Base-by-base conservation (phyloP, 2,329 filamentous ascomycete species). In the Fusarium siculi region DNA sequence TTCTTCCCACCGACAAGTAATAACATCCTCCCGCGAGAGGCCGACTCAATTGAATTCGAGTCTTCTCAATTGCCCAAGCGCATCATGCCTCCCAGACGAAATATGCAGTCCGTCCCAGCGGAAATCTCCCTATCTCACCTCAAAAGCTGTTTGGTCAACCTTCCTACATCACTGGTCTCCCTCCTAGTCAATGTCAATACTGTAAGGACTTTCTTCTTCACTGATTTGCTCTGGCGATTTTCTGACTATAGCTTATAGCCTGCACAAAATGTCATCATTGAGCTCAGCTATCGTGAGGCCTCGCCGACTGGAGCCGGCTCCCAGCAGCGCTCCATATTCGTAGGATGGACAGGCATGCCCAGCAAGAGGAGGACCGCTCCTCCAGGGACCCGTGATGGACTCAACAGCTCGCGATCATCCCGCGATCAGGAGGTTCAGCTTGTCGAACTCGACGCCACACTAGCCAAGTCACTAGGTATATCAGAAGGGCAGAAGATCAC, bases 341-440 rank as follows among this genome's bases (percentile, higher is more conserved):
- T 97, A 67, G 96, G 96, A 81, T 99, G 96, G 96, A 98, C 96
- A 16, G 96, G 96, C 76, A 97, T 99, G 94, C 93, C 95, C 74
- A 98, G 95, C 86, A 97, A 95, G 87, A 91, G 93, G 79, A 93
- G 91, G 81, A 85, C 93, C 75, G 90, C 91, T 18, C 89, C 93
- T 2, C 87, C 95, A 34, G 90, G 96, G 34, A 88, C 90, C 63
- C 90, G 92, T 74, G 93, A 96, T 79, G 93, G 93, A 2, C 88
- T 95, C 75, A 89, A 85, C 74, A 87, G 88, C 28, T 84, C 84
- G 39, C 86, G 90, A 70, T 87, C 85, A n/a, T 82, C 83, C 18
- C 88, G 91, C 77, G 93, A 96, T 69, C 93, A 95, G 79, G 95
- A 97, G 72, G 83, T 93, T 10, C 85, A 92, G 37, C 86, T 92